Evolutionary conservation across 2,329 filamentous ascomycete genomes (phyloP).

Genomic region (Niveomyces coronatus): DNA sequence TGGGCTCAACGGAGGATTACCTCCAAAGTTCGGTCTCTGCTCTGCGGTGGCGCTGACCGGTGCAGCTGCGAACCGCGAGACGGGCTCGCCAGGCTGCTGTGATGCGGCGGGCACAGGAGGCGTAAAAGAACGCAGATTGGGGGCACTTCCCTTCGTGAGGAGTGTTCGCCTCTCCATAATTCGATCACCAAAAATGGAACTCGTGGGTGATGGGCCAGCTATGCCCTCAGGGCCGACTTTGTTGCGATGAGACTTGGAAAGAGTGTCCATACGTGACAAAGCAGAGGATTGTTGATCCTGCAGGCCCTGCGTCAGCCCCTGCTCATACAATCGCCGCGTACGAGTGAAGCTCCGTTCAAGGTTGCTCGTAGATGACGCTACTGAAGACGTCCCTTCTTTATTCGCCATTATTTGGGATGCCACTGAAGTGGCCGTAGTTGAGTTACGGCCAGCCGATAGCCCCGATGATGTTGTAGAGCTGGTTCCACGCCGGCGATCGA

Average conservation of each 20-base stretch:
- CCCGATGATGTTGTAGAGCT: slow-evolving; percentile 71
- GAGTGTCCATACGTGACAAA: slow-evolving; percentile 67
- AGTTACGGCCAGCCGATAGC: slow-evolving; percentile 59
- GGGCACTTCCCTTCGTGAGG: slow-evolving; percentile 51
- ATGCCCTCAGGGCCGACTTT: slow-evolving; percentile 41
- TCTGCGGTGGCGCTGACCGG: too few species aligned
- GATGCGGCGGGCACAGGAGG: slow-evolving; percentile 32
- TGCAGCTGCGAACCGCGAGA: slow-evolving; percentile 26
- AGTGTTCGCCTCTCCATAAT: slow-evolving; percentile 35
- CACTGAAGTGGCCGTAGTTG: slow-evolving; percentile 81
- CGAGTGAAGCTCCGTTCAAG: slow-evolving; percentile 60
- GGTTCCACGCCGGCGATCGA: slow-evolving; percentile 70
- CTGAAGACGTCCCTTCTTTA: slow-evolving; percentile 38
- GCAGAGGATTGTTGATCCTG: slow-evolving; percentile 72
- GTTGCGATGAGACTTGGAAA: slow-evolving; percentile 49
- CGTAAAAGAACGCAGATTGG: slow-evolving; percentile 53
- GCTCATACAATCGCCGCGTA: slow-evolving; percentile 69
- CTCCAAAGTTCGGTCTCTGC: slow-evolving; percentile 21
- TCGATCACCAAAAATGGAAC: slow-evolving; percentile 34
- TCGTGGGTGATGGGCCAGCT: slow-evolving; percentile 36
- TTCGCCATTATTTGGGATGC: slow-evolving; percentile 47
- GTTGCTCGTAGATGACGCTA: slow-evolving; percentile 21
- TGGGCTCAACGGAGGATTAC: slow-evolving; percentile 31
- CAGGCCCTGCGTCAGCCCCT: slow-evolving; percentile 66
- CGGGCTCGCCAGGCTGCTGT: slow-evolving; percentile 28